Evolutionary conservation across 768 basidiomycete species (phyloP), one percentile per base, ranked within the genome.

Genomic region (Lactifluus pinguis): DNA sequence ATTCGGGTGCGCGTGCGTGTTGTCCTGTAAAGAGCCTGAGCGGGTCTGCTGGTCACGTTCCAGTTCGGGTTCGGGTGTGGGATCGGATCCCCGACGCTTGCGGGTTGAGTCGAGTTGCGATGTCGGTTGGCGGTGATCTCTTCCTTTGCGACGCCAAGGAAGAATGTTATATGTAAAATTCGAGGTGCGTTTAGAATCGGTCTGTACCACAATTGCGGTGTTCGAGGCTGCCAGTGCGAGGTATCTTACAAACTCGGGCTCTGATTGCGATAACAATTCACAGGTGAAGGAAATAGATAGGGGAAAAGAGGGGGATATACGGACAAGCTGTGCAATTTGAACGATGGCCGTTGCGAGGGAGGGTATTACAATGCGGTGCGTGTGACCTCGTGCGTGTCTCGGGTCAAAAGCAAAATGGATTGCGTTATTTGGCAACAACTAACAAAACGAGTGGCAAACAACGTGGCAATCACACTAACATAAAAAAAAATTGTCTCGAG

Each of bases 371-470:
- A 58, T 45, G 58, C 58, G 45, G 45, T 59, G 51, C 58, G 14
- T 17, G 32, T 45, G 58, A 47, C 45, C 21, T 25, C n/a, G 44
- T 21, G 44, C 50, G 57, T n/a, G 50, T 57, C 38, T 10, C 42
- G 29, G 49, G 57, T 42, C 29, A 55, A 55, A 38, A 29, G 13
- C 8, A 19, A 15, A 38, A 15, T 38, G n/a, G 6, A 21, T 11
- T 47, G 47, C 53, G 41, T 14, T 42, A 56, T 61, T 55, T 55
- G 60, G 49, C 15, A 61, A 44, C 15, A 55, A 51, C 38, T 56
- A 29, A 51, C 54, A 51, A 50, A 58, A 61, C 15, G 54, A 52
- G 60, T 39, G 60, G 30, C 49, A 30, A 29, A 25, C 25, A 52
- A 61, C 50, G 49, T 57, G 60, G 59, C 39, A 15, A 41, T 32